These are phyloP conservation scores for Thozetella sp. DNA, from an alignment of 495 filamentous ascomycete genomes.

Conservation along the genomic window DNA sequence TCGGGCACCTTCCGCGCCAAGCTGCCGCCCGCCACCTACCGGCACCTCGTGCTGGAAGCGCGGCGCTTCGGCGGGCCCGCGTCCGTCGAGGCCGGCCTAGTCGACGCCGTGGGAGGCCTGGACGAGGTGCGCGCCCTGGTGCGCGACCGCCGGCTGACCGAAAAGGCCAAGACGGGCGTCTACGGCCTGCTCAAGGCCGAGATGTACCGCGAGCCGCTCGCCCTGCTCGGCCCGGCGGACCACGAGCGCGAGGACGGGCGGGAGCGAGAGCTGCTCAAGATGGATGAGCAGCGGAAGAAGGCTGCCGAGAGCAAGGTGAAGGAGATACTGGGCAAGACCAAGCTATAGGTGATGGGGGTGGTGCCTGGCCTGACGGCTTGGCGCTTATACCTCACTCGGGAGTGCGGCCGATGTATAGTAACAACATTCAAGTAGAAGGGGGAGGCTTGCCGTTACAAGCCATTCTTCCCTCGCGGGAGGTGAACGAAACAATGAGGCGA, in stretches of 20 bases:
- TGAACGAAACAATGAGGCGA: too few species aligned
- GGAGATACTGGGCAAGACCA: constrained; percentile 18
- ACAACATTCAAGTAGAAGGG: too few species aligned
- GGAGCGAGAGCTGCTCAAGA: constrained; percentile 35
- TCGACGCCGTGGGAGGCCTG: constrained; percentile 67
- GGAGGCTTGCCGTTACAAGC: too few species aligned
- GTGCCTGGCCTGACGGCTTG: not conserved
- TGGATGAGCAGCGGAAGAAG: constrained; percentile 28
- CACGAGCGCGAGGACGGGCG: constrained; percentile 30
- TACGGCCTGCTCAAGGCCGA: constrained; percentile 72
- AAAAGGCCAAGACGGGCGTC: constrained; percentile 60
- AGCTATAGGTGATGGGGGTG: not conserved
- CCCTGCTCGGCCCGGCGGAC: constrained; percentile 35
- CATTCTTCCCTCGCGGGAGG: too few species aligned
- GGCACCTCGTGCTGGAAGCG: constrained; percentile 68
- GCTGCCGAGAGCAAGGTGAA: constrained; percentile 42
- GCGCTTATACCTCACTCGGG: too few species aligned
- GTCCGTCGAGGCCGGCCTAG: constrained; percentile 63
- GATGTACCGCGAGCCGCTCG: constrained; percentile 68
- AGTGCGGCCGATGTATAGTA: too few species aligned
- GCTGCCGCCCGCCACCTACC: constrained; percentile 55
- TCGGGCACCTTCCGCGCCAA: constrained; percentile 73
- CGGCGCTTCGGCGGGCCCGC: constrained; percentile 61
- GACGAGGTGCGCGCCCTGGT: constrained; percentile 61
- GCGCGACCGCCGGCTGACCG: constrained; percentile 51